phyloP scores from a whole-genome alignment of 257 asterid genomes.

The Solanum bulbocastanum region DNA sequence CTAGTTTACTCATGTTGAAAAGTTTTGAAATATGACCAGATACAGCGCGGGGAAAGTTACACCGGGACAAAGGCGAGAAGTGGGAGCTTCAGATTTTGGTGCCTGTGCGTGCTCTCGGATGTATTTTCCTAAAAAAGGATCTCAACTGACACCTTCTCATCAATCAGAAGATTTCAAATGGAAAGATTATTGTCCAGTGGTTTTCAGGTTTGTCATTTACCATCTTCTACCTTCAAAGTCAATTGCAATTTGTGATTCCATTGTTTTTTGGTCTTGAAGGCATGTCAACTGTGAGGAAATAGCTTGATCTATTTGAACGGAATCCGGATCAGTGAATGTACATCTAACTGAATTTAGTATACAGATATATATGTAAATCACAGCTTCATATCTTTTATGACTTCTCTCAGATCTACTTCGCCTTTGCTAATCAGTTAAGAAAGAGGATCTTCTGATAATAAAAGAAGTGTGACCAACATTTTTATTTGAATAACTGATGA shows the following conservation, averaged over 20 bases:
- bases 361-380: not conserved
- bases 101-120: slow-evolving; percentile 84
- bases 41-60: slow-evolving; percentile 89
- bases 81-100: slow-evolving; percentile 77
- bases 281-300: not conserved
- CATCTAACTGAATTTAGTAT: not conserved
- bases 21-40: slow-evolving; percentile 30
- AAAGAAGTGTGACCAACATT: not conserved
- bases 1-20: not conserved
- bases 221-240: not conserved
- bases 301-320: not conserved
- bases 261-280: not conserved
- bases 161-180: slow-evolving; percentile 95
- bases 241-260: not conserved
- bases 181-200: slow-evolving; percentile 97
- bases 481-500: not conserved
- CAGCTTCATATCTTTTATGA: not conserved
- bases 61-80: slow-evolving; percentile 84
- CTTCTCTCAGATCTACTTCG: not conserved
- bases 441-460: not conserved
- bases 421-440: not conserved
- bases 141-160: slow-evolving; percentile 80
- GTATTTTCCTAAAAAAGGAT: slow-evolving; percentile 85
- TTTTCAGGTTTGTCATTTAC: slow-evolving; percentile 57
- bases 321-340: not conserved